phyloP scores from a whole-genome alignment of 768 basidiomycete genomes.

The Auricularia auricula-judae region DNA sequence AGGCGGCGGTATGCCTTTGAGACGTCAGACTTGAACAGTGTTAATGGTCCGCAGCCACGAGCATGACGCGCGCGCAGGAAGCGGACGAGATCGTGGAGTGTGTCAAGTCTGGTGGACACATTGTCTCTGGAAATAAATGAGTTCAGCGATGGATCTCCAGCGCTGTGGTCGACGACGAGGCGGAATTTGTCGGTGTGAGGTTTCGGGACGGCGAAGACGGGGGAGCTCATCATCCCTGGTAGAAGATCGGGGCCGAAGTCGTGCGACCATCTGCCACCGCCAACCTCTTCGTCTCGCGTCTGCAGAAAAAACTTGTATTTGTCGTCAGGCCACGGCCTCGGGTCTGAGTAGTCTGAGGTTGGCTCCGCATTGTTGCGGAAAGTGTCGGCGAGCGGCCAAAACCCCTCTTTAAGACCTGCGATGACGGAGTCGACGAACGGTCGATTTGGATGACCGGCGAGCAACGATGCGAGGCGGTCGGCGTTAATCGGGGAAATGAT shows the following conservation, averaged over 20 bases:
- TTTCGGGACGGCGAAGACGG: conserved; percentile 29
- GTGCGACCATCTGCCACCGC: conserved; percentile 12
- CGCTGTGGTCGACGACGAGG: conserved; percentile 30
- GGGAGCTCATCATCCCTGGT: conserved; percentile 33
- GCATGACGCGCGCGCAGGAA: not conserved
- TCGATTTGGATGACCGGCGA: conserved; percentile 27
- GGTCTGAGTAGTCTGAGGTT: conserved; percentile 13
- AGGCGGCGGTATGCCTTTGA: conserved; percentile 24
- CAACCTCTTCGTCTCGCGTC: conserved; percentile 17
- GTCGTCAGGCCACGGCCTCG: not conserved
- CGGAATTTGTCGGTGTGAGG: conserved; percentile 20
- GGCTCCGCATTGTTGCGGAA: conserved; percentile 11
- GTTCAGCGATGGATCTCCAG: conserved; percentile 25
- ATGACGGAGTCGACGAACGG: conserved; percentile 25
- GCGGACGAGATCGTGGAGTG: conserved; percentile 21
- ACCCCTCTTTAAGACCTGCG: conserved; percentile 23
- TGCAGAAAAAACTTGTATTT: conserved; percentile 15
- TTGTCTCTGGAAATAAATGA: conserved; percentile 21
- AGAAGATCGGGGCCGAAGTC: conserved; percentile 25
- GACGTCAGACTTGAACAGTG: conserved; percentile 28
- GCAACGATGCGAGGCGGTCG: conserved; percentile 16
- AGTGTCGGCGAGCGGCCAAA: conserved; percentile 34
- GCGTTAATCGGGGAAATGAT: conserved; percentile 28
- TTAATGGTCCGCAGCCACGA: not conserved
- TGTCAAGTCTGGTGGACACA: conserved; percentile 22